Evolutionary conservation across 805 yeast genomes (phyloP).

Genomic region (Huiozyma sinensis): DNA sequence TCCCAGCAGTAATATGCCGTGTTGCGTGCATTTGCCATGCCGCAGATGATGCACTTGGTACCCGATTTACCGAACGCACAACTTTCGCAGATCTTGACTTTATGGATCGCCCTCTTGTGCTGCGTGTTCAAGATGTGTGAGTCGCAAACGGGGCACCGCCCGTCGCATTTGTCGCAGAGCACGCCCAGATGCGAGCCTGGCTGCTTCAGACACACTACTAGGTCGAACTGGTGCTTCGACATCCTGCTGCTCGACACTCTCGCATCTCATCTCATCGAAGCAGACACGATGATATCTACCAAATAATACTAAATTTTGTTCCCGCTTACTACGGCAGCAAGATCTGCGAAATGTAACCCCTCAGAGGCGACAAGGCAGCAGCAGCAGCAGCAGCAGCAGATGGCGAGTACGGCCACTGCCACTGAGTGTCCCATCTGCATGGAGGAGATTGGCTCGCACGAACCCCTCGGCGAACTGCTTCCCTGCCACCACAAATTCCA

Average conservation of each 20-base stretch:
- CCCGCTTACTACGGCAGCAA: too few species aligned
- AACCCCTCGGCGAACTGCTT: slow-evolving; percentile 21
- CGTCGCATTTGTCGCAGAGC: slow-evolving; percentile 81
- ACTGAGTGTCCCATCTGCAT: slow-evolving; percentile 51
- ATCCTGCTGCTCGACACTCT: slow-evolving; percentile 26
- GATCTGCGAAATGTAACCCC: neutral
- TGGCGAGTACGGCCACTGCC: too few species aligned
- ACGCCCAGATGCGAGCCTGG: slow-evolving; percentile 67
- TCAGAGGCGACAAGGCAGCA: neutral
- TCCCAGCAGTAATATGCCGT: slow-evolving; percentile 80
- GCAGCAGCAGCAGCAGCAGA: neutral
- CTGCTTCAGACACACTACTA: slow-evolving; percentile 72
- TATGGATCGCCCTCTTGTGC: slow-evolving; percentile 2
- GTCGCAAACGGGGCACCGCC: slow-evolving; percentile 84
- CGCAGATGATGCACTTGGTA: slow-evolving; percentile 71
- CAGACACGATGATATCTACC: too few species aligned
- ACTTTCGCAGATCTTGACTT: slow-evolving; percentile 71
- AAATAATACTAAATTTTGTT: too few species aligned
- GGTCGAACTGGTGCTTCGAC: slow-evolving; percentile 86
- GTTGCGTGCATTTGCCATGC: slow-evolving; percentile 37
- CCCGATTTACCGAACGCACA: slow-evolving; percentile 65
- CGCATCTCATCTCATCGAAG: too few species aligned
- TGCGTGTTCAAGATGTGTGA: slow-evolving; percentile 53
- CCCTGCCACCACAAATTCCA: slow-evolving; percentile 52
- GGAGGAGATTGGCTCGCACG: slow-evolving; percentile 27